Conservation (phyloP, 805 yeast species). For the Candida arabinofermentans region DNA sequence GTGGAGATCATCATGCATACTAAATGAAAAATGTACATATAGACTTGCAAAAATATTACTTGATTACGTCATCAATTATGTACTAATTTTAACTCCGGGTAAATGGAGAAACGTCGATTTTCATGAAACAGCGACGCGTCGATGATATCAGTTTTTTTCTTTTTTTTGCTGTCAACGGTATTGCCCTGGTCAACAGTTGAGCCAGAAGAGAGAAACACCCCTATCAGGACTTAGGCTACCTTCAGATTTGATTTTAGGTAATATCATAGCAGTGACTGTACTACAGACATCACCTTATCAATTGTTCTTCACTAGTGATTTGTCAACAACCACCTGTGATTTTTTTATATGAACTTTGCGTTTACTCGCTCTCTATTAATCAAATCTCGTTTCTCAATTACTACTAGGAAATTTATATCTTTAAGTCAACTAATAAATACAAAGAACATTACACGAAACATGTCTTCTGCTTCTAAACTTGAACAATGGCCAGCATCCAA, state of each 20-base stretch:
- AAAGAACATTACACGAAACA: background rate
- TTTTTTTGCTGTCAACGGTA: background rate
- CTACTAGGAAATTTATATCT: background rate
- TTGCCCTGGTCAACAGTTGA: no score
- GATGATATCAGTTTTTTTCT: background rate
- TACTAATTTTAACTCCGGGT: background rate
- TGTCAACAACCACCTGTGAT: background rate
- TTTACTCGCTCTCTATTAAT: background rate
- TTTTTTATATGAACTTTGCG: background rate
- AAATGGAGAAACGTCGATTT: background rate
- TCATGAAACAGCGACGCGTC: background rate
- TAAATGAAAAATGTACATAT: background rate
- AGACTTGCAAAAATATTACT: background rate
- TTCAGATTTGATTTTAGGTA: no score
- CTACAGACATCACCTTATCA: no score
- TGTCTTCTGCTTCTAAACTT: constrained; percentile 10
- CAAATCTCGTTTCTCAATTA: background rate
- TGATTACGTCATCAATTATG: background rate
- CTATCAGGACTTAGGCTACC: no score
- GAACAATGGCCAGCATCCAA: constrained; percentile 45
- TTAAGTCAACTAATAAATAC: background rate
- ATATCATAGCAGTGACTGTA: no score
- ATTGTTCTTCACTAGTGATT: no score
- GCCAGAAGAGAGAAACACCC: no score
- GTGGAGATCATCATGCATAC: background rate